These are phyloP conservation scores for Melanogaster broomeanus DNA, from an alignment of 768 basidiomycete species.

Conservation along the genomic window DNA sequence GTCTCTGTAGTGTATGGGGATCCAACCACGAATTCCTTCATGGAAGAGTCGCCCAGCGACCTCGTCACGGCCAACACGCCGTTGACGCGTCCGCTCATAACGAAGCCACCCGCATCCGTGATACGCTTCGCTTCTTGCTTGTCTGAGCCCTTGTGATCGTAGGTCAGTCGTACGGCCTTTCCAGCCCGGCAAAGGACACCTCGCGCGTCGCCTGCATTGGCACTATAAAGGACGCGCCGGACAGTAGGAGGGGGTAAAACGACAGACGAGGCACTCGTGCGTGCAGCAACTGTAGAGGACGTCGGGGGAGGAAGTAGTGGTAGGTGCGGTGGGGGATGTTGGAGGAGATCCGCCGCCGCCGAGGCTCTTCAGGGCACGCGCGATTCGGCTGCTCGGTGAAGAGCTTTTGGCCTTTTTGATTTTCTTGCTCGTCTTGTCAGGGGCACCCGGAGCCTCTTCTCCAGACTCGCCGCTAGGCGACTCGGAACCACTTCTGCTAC, in stretches of 20 bases:
- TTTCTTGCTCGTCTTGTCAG: conserved; percentile 38
- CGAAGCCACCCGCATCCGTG: conserved; percentile 96
- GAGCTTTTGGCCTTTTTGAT: conserved; percentile 42
- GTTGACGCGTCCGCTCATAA: conserved; percentile 98
- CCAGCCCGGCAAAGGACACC: conserved; percentile 92
- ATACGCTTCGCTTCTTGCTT: conserved; percentile 97
- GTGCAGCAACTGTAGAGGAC: conserved; percentile 37
- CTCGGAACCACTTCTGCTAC: conserved; percentile 38
- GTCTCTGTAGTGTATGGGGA: conserved; percentile 99
- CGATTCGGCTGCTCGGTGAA: conserved; percentile 49
- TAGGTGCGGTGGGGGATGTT: conserved; percentile 9
- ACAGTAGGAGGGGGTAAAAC: conserved; percentile 49
- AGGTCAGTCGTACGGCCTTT: conserved; percentile 89
- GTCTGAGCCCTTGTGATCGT: conserved; percentile 98
- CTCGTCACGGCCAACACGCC: conserved; percentile 96
- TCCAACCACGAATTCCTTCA: conserved; percentile 99
- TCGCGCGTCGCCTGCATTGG: conserved; percentile 96
- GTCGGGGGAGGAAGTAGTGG: conserved; percentile 3
- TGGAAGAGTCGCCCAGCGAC: conserved; percentile 93
- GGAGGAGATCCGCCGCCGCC: conserved; percentile 34
- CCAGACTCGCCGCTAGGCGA: conserved; percentile 47
- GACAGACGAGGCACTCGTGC: conserved; percentile 25
- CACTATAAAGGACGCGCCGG: conserved; percentile 86
- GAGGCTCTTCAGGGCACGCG: conserved; percentile 55
- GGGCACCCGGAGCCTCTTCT: conserved; percentile 31